phyloP scores from a whole-genome alignment of 148 eudicot genomes.

The Rhododendron simsii region DNA sequence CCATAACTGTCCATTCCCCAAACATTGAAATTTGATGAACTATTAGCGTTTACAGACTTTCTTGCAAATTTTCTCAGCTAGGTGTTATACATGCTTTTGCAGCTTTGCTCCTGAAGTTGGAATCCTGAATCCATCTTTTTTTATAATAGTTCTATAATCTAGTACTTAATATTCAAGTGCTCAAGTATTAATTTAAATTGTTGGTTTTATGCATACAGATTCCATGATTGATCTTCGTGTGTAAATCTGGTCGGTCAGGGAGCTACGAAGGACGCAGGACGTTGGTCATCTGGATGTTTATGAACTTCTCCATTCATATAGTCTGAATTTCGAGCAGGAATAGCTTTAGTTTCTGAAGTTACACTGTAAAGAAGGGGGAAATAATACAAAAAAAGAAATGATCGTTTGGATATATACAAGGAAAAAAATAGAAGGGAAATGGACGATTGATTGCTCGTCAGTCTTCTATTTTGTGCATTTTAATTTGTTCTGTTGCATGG shows the following conservation, averaged over 20 bases:
- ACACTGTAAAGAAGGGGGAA: conserved; percentile 21
- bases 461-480: conserved; percentile 16
- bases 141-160: neutral
- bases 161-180: neutral
- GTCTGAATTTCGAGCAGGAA: conserved; percentile 4
- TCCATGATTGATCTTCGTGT: neutral
- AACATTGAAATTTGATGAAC: neutral
- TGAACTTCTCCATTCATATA: conserved; percentile 2
- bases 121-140: neutral
- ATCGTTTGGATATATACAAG: conserved; percentile 8
- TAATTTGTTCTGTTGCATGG: conserved; percentile 9
- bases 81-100: neutral
- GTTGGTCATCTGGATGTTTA: neutral
- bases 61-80: neutral
- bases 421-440: conserved; percentile 11
- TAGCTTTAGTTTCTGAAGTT: conserved; percentile 13
- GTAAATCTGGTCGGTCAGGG: neutral
- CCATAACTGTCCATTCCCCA: neutral
- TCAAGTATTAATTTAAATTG: neutral
- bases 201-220: conserved; percentile 14
- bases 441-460: conserved; percentile 14
- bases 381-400: conserved; percentile 1
- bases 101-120: neutral
- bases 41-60: neutral
- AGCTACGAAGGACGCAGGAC: neutral